A percentile compares a stretch with the other conserved stretches of the same genome.
Evolutionary conservation across 306 rosid species (phyloP).

Genomic region (Gleditsia sinensis): DNA sequence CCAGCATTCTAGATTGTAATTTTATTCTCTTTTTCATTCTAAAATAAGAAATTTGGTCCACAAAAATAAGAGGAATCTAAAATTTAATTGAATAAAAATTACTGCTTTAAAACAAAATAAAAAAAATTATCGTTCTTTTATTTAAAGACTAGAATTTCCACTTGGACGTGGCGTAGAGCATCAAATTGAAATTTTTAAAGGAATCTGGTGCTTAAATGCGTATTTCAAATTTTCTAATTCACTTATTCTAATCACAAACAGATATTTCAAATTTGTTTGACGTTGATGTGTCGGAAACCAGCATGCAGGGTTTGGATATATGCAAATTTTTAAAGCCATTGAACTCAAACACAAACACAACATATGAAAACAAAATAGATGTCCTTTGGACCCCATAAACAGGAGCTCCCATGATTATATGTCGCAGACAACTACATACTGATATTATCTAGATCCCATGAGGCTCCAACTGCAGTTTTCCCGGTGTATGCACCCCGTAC

Average conservation of each 20-base stretch:
- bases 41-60: too few species aligned
- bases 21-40: too few species aligned
- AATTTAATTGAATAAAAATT: too few species aligned
- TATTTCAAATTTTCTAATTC: neutral
- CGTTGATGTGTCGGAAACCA: neutral
- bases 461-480: conserved; percentile 49
- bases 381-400: conserved; percentile 49
- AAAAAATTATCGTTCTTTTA: too few species aligned
- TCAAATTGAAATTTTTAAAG: too few species aligned
- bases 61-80: too few species aligned
- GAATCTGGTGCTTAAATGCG: too few species aligned
- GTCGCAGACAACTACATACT: conserved; percentile 55
- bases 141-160: too few species aligned
- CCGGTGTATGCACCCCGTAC: conserved; percentile 48
- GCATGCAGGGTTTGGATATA: neutral
- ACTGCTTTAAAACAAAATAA: too few species aligned
- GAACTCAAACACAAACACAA: neutral
- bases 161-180: too few species aligned
- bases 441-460: conserved; percentile 45
- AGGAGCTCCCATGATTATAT: conserved; percentile 67
- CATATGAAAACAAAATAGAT: conserved; percentile 12
- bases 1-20: too few species aligned
- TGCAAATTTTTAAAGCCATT: neutral
- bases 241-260: neutral
- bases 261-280: neutral